Percentiles rank a stretch among this genome's conserved stretches.
These are phyloP conservation scores for Gymnopilus dilepis DNA, from an alignment of 768 basidiomycete species.

Conservation along the genomic window DNA sequence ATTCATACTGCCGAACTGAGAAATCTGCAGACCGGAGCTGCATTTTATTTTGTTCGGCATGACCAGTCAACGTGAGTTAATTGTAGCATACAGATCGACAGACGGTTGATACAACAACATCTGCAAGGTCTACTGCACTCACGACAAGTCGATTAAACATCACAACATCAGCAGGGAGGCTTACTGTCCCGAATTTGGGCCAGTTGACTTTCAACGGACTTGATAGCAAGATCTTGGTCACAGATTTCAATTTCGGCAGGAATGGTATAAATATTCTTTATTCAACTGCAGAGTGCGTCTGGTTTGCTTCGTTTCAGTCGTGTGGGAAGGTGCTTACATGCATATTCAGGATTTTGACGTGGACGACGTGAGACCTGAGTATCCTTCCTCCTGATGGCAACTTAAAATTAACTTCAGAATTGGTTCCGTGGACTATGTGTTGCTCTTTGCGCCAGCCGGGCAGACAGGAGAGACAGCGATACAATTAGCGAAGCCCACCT, in stretches of 20 bases:
- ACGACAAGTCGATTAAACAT: constrained; percentile 49
- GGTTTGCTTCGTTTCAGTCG: not conserved
- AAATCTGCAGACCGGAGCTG: constrained; percentile 48
- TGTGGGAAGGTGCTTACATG: not conserved
- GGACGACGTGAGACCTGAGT: constrained; percentile 49
- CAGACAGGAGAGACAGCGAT: constrained; percentile 52
- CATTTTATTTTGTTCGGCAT: constrained; percentile 57
- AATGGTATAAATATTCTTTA: constrained; percentile 43
- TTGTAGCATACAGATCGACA: not conserved
- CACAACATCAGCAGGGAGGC: constrained; percentile 44
- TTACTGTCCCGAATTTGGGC: constrained; percentile 45
- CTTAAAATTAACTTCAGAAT: constrained; percentile 34
- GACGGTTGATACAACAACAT: not conserved
- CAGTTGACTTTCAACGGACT: constrained; percentile 48
- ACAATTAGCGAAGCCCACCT: constrained; percentile 33
- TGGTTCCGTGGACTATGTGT: constrained; percentile 45
- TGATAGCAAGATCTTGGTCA: constrained; percentile 56
- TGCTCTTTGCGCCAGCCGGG: constrained; percentile 46
- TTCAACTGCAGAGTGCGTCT: constrained; percentile 51
- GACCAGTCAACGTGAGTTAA: constrained; percentile 43
- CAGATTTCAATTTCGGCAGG: constrained; percentile 50
- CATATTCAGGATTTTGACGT: constrained; percentile 50
- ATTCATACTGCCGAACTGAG: constrained; percentile 53
- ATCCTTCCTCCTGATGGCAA: not conserved
- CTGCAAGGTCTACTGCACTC: constrained; percentile 46